Evolutionary conservation across 345 rosid species (phyloP).

Genomic region (Pistacia vera): DNA sequence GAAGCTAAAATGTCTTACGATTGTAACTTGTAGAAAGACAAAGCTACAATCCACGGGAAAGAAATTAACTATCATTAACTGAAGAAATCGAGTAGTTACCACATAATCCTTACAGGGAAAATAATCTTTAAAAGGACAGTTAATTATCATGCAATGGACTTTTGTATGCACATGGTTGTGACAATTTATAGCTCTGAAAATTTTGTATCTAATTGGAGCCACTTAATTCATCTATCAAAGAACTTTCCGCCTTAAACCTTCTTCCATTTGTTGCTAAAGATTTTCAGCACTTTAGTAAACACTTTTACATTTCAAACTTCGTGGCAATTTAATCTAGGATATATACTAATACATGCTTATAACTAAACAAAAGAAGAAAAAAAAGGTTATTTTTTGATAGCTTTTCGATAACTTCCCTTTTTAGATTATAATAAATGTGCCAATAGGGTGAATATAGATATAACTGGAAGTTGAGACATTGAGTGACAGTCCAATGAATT

Average conservation of each 20-base stretch:
- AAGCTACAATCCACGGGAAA: not conserved
- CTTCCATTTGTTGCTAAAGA: not conserved
- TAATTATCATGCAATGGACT: not conserved
- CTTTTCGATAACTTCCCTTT: not conserved
- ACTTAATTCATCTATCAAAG: not conserved
- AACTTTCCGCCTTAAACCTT: not conserved
- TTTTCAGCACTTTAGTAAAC: not conserved
- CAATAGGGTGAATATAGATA: not conserved
- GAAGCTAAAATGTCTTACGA: not conserved
- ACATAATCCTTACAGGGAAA: not conserved
- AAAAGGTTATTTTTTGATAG: no score
- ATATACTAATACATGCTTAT: not conserved
- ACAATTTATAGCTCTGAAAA: not conserved
- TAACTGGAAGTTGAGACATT: not conserved
- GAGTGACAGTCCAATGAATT: not conserved
- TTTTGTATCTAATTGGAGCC: not conserved
- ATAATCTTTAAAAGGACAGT: not conserved
- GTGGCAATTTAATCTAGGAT: not conserved
- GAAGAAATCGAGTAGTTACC: not conserved
- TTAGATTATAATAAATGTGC: no score
- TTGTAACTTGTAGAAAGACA: not conserved
- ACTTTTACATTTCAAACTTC: not conserved
- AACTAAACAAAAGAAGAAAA: not conserved
- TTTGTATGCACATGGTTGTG: not conserved
- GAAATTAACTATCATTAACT: not conserved